Base-by-base conservation (phyloP, 371 early-diverging fungal species). In the Phascolomyces articulosus region DNA sequence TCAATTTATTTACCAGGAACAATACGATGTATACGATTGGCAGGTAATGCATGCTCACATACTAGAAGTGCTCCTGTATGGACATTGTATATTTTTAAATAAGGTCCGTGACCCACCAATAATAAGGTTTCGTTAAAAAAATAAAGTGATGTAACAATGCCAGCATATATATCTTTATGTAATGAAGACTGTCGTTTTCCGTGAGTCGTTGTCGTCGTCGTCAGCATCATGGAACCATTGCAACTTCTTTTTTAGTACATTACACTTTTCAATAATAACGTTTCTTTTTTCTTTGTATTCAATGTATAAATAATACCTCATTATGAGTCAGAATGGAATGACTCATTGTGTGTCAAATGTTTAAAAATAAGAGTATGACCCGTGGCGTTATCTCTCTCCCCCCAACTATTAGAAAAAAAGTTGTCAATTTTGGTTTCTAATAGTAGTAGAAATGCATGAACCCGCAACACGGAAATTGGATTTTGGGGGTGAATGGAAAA, bases 21-120 rank as follows among this genome's bases (percentile, higher is more conserved):
- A 63, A 87, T 81, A 55, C 86, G 75, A 65, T 87, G 87, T 15
- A 88, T 81, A 38, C 84, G 77, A 62, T 82, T 85, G 29, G 75
- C 72, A 10, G 74, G 75, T 13, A 85, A 70, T 3, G 76, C 72
- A 1, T 72, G 72, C 47, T 79, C 65, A 28, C 72, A 71, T 11
- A 61, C 55, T 9, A 90, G 56, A 0, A 79, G 68, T 13, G 75
- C 48, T 9, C 82, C 79, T 0, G 82, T 77, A 1, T 73, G 70
- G 26, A 86, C 77, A 62, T 85, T 77, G 49, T 74, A 86, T 2
- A 84, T 71, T 67, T 87, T 86, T 23, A 88, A 66, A 29, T 68
- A 85, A 2, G 89, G 89, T 1, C 89, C 89, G 60, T 85, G 85
- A 11, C 88, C 88, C 16, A 78, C 85, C 53, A 88, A 67, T n/a